A percentile compares a stretch with the other conserved stretches of the same genome.
These are phyloP conservation scores for Ustilago sp. DNA, from an alignment of 1,284 basidiomycete genomes.

Conservation along the genomic window DNA sequence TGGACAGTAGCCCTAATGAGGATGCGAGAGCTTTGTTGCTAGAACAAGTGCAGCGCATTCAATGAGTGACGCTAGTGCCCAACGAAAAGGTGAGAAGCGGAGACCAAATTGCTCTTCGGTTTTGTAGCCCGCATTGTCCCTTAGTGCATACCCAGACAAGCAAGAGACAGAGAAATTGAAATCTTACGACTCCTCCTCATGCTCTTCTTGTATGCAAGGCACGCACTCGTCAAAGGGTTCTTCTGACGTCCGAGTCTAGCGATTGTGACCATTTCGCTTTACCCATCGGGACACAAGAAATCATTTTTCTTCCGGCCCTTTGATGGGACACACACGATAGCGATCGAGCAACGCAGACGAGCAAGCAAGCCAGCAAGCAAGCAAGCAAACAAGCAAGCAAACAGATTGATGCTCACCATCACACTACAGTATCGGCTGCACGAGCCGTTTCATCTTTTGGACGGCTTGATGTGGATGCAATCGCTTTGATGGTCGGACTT, in stretches of 20 bases:
- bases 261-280: constrained; percentile 1
- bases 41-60: background rate
- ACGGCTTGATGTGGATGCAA: background rate
- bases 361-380: too few relatives aligned
- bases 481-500: background rate
- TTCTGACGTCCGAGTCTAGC: background rate
- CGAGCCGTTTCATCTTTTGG: background rate
- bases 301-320: background rate
- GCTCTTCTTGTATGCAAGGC: background rate
- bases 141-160: background rate
- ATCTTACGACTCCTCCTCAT: background rate
- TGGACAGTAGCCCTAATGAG: too few relatives aligned
- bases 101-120: background rate
- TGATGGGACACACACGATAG: background rate
- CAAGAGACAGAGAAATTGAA: background rate
- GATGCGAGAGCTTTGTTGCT: background rate
- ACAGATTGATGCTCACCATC: background rate
- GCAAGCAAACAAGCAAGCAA: too few relatives aligned
- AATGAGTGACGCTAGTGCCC: constrained; percentile 1
- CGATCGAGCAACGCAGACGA: background rate
- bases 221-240: background rate
- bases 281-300: background rate
- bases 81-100: background rate
- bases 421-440: background rate
- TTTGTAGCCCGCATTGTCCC: background rate